Evolutionary conservation across 73 alveolate species (phyloP).

Genomic region (Stentor roeselii): DNA sequence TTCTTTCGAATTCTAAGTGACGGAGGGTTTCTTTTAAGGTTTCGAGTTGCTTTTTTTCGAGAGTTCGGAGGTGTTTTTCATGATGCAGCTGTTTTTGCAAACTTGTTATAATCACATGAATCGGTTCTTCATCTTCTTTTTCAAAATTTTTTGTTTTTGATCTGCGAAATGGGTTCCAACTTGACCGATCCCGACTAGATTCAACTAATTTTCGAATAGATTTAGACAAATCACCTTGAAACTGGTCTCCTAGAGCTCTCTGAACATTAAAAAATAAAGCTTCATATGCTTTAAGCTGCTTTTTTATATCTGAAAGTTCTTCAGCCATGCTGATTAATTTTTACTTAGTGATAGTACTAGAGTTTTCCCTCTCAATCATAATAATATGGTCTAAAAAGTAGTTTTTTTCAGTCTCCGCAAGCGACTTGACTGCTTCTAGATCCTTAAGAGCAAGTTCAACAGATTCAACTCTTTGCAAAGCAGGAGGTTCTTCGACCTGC

Average conservation of each 20-base stretch:
- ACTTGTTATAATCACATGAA: not conserved
- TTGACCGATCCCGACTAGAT: not conserved
- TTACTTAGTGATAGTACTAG: not conserved
- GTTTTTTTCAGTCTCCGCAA: not conserved
- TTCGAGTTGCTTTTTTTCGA: not conserved
- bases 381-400: not conserved
- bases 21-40: not conserved
- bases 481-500: too few relatives aligned
- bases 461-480: too few relatives aligned
- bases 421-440: not conserved
- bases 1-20: not conserved
- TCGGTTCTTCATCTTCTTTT: too few relatives aligned
- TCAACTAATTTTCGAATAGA: not conserved
- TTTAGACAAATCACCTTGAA: not conserved
- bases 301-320: not conserved
- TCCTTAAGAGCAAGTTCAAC: not conserved
- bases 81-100: not conserved
- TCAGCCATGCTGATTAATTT: not conserved
- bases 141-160: not conserved
- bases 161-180: not conserved
- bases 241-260: not conserved
- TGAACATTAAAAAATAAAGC: too few relatives aligned
- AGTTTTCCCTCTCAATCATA: not conserved
- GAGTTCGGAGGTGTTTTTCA: not conserved
- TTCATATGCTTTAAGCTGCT: not conserved